Conservation (phyloP, 768 basidiomycete species). For the Phlegmacium glaucopus region DNA sequence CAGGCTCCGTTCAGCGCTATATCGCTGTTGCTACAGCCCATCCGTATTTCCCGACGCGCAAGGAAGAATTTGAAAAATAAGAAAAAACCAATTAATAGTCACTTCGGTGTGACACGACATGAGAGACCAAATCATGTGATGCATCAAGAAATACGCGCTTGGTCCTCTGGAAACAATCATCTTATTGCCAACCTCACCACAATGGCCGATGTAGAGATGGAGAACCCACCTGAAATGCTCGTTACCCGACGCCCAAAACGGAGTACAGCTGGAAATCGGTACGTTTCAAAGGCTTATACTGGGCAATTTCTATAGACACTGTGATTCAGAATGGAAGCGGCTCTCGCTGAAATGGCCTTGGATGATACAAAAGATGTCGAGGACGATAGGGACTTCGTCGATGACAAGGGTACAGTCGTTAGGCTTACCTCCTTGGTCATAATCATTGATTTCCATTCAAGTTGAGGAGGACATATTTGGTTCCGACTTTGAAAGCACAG, state of each 20-base stretch:
- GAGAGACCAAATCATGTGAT: no score
- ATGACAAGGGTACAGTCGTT: slow-evolving; percentile 50
- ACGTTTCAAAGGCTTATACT: slow-evolving; percentile 8
- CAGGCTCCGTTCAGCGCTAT: no score
- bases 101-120: no score
- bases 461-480: slow-evolving; percentile 82
- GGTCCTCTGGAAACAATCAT: no score
- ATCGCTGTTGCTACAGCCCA: no score
- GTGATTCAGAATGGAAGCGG: slow-evolving; percentile 64
- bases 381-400: slow-evolving; percentile 70
- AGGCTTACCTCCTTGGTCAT: background rate
- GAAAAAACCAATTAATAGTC: no score
- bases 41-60: no score
- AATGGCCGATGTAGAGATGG: slow-evolving; percentile 14
- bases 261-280: slow-evolving; percentile 81
- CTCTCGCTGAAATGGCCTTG: slow-evolving; percentile 63
- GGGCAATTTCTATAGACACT: slow-evolving; percentile 5
- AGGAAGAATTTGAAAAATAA: no score
- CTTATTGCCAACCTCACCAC: background rate
- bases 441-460: slow-evolving; percentile 22
- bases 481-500: slow-evolving; percentile 84
- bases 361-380: slow-evolving; percentile 62
- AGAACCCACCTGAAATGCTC: slow-evolving; percentile 38
- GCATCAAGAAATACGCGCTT: no score
- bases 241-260: slow-evolving; percentile 60